Conservation (phyloP, 306 rosid species). For the Gastrolobium bilobum region DNA sequence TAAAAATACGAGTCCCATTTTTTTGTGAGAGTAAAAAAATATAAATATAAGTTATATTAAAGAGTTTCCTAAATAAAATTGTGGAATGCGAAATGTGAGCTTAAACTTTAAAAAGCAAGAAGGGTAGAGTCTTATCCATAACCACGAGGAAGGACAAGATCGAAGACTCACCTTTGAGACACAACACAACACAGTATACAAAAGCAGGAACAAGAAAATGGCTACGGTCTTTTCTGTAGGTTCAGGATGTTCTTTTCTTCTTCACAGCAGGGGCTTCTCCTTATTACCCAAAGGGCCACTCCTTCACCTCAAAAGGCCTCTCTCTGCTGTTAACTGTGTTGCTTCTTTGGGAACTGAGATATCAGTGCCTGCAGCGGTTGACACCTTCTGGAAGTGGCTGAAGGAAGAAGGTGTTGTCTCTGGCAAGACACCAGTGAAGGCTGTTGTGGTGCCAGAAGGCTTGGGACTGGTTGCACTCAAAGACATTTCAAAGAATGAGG, state of each 20-base stretch:
- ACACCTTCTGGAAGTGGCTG: constrained; percentile 91
- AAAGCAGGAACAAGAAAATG: constrained; percentile 48
- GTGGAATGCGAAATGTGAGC: no score
- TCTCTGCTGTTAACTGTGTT: constrained; percentile 48
- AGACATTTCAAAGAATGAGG: constrained; percentile 78
- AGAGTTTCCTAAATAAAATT: no score
- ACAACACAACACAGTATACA: constrained; percentile 1
- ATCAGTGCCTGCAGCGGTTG: constrained; percentile 67
- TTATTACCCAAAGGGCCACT: constrained; percentile 23
- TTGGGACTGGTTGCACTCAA: constrained; percentile 74
- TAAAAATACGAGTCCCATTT: no score
- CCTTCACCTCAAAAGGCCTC: constrained; percentile 47
- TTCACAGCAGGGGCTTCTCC: constrained; percentile 44
- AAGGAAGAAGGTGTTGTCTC: constrained; percentile 83
- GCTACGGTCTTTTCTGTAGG: constrained; percentile 46
- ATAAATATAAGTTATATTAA: no score
- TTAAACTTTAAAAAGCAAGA: neutral
- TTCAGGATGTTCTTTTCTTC: constrained; percentile 50
- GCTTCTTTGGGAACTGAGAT: constrained; percentile 64
- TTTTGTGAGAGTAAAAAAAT: no score
- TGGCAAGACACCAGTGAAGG: constrained; percentile 77
- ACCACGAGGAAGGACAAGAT: constrained; percentile 32
- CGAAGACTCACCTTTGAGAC: constrained; percentile 4
- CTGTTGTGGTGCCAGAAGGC: constrained; percentile 80
- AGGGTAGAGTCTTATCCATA: constrained; percentile 52